Evolutionary conservation across 176 grass and related monocot species (phyloP).

Genomic region (Hsuehochloa calcarea): DNA sequence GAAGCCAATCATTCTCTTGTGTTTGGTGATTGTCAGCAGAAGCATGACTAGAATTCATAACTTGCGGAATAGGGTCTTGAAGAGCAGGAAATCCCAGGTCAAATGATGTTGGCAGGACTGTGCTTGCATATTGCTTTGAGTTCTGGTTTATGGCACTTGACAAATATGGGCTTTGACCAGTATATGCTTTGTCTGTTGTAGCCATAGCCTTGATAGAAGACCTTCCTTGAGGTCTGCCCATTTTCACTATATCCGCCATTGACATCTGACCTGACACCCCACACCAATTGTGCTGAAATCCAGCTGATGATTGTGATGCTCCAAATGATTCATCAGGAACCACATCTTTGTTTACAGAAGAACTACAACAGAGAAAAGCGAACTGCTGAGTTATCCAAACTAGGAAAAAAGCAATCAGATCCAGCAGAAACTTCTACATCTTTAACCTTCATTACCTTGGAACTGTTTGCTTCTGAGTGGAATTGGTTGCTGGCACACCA

Average conservation of each 20-base stretch:
- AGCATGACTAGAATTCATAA: constrained; percentile 40
- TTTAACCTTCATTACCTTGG: constrained; percentile 48
- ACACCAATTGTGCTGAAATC: constrained; percentile 66
- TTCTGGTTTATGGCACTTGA: constrained; percentile 38
- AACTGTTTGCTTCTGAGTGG: constrained; percentile 47
- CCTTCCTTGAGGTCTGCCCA: constrained; percentile 70
- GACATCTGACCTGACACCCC: constrained; percentile 84
- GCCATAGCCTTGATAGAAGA: constrained; percentile 33
- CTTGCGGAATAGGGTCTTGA: constrained; percentile 44
- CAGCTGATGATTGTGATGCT: constrained; percentile 47
- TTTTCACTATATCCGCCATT: constrained; percentile 97
- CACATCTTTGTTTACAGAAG: constrained; percentile 41
- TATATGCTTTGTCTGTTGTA: constrained; percentile 45
- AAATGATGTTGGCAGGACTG: constrained; percentile 33
- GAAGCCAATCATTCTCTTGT: constrained; percentile 59
- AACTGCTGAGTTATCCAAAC: constrained; percentile 23
- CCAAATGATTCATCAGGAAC: constrained; percentile 52
- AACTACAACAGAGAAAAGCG: constrained; percentile 37
- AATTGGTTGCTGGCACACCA: constrained; percentile 41
- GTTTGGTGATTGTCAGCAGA: constrained; percentile 35
- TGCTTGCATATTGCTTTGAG: constrained; percentile 42
- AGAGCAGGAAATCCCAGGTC: constrained; percentile 51
- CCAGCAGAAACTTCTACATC: constrained; percentile 11
- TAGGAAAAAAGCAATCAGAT: background rate
- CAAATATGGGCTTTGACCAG: constrained; percentile 51